phyloP scores from a whole-genome alignment of 2,329 filamentous ascomycete genomes.

The Colletotrichum somersetense region DNA sequence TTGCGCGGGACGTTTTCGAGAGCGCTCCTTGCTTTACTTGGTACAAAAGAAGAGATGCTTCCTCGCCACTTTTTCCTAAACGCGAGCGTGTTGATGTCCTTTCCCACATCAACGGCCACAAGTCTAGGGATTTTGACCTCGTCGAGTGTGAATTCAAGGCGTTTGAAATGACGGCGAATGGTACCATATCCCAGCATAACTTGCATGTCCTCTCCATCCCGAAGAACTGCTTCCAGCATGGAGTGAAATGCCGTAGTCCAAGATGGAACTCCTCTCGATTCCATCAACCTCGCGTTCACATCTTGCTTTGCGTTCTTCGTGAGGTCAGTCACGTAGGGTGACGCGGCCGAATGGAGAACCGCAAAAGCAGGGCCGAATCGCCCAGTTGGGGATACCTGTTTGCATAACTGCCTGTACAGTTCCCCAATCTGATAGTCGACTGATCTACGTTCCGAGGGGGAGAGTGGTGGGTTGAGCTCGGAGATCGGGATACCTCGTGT shows the following conservation, averaged over 20 bases:
- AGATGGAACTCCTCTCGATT: constrained; percentile 46
- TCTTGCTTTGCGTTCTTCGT: constrained; percentile 23
- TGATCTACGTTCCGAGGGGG: constrained; percentile 49
- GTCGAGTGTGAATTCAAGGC: constrained; percentile 64
- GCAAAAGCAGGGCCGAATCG: constrained; percentile 62
- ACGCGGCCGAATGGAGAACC: constrained; percentile 47
- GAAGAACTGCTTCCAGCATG: constrained; percentile 67
- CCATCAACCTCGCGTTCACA: constrained; percentile 29
- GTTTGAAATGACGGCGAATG: constrained; percentile 65
- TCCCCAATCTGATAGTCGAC: constrained; percentile 63
- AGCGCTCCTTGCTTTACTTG: background rate
- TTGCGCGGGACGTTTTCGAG: constrained; percentile 13
- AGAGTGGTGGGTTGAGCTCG: constrained; percentile 51
- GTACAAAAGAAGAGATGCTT: background rate
- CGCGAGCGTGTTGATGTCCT: constrained; percentile 65
- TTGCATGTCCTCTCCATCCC: constrained; percentile 71
- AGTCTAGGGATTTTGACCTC: constrained; percentile 64
- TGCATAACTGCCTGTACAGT: constrained; percentile 59
- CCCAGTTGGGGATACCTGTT: constrained; percentile 58
- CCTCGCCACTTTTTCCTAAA: constrained; percentile 2
- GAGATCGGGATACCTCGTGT: constrained; percentile 55
- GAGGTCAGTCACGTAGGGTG: constrained; percentile 1
- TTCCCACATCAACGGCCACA: constrained; percentile 66
- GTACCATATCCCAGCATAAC: constrained; percentile 69
- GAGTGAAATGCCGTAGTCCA: constrained; percentile 71